Evolutionary conservation across 495 filamentous ascomycete genomes (phyloP).

Genomic region (Hamigera avellanea): DNA sequence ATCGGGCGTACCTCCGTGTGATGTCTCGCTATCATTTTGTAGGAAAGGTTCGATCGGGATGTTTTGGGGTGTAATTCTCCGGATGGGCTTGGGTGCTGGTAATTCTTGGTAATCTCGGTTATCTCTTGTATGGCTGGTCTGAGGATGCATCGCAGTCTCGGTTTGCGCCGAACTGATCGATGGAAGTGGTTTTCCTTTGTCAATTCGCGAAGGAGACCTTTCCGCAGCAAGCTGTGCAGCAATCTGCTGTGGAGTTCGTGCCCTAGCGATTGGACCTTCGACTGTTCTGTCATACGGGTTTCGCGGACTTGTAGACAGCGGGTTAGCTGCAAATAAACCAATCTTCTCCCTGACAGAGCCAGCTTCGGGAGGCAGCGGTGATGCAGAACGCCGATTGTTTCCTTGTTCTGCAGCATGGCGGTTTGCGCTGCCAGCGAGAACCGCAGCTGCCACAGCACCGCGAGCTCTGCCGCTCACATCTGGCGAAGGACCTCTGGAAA

Average conservation of each 20-base stretch:
- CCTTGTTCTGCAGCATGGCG: conserved; percentile 8
- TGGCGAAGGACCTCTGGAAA: conserved; percentile 9
- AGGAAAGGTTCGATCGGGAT: conserved; percentile 1
- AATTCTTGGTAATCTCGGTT: conserved; percentile 2
- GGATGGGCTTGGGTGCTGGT: conserved; percentile 5
- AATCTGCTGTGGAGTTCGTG: conserved; percentile 19
- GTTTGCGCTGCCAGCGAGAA: conserved; percentile 2
- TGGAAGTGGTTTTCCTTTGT: conserved; percentile 1
- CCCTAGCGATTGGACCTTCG: conserved; percentile 6
- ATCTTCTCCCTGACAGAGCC: conserved; percentile 35
- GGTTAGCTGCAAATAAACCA: conserved; percentile 19
- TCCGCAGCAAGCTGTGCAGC: conserved; percentile 27
- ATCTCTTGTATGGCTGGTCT: conserved; percentile 1
- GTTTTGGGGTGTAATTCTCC: conserved; percentile 1
- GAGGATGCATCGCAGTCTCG: neutral
- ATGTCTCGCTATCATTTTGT: neutral
- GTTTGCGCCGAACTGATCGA: neutral
- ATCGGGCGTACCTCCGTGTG: neutral
- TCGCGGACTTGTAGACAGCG: conserved; percentile 6
- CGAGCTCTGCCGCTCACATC: conserved; percentile 7
- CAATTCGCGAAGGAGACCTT: conserved; percentile 12
- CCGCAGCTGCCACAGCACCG: conserved; percentile 1
- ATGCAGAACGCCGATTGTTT: conserved; percentile 7
- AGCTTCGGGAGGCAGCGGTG: conserved; percentile 21
- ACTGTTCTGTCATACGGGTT: conserved; percentile 3